These are phyloP conservation scores for Volvariella volvacea DNA, from an alignment of 1,284 basidiomycete genomes.

Conservation along the genomic window DNA sequence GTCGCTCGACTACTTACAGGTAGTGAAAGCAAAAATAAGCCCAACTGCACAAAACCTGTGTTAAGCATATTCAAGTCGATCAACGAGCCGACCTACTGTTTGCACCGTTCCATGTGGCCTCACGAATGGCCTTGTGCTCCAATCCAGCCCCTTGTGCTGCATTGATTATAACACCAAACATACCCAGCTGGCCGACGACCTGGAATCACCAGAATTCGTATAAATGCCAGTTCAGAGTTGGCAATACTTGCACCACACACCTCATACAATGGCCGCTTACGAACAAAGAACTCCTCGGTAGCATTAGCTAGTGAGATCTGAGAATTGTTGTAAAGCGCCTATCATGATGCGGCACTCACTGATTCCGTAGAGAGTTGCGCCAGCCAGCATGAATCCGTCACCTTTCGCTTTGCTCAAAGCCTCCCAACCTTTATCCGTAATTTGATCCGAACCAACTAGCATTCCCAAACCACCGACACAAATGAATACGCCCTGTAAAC, in stretches of 20 bases:
- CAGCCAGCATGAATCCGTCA: constrained; percentile 82
- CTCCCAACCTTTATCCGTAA: constrained; percentile 67
- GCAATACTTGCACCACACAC: no score
- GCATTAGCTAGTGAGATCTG: constrained; percentile 55
- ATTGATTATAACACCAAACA: constrained; percentile 78
- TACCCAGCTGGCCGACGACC: constrained; percentile 79
- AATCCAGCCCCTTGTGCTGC: constrained; percentile 70
- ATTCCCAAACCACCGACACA: constrained; percentile 73
- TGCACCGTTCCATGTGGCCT: constrained; percentile 62
- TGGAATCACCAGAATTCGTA: constrained; percentile 11
- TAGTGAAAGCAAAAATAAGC: constrained; percentile 68
- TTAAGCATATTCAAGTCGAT: constrained; percentile 1
- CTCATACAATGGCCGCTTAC: constrained; percentile 75
- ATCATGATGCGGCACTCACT: constrained; percentile 40
- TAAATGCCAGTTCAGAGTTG: not conserved
- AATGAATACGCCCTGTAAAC: constrained; percentile 57
- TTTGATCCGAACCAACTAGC: constrained; percentile 65
- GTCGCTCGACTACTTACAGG: constrained; percentile 25
- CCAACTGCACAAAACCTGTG: constrained; percentile 41
- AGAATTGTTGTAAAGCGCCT: not conserved
- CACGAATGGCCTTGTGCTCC: constrained; percentile 62
- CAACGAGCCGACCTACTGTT: constrained; percentile 41
- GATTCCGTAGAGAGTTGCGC: constrained; percentile 79
- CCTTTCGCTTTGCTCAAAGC: constrained; percentile 65
- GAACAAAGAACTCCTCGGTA: constrained; percentile 81